A percentile compares a stretch with the other conserved stretches of the same genome.
phyloP scores from a whole-genome alignment of 257 asterid species.

The Verbascum thapsus region DNA sequence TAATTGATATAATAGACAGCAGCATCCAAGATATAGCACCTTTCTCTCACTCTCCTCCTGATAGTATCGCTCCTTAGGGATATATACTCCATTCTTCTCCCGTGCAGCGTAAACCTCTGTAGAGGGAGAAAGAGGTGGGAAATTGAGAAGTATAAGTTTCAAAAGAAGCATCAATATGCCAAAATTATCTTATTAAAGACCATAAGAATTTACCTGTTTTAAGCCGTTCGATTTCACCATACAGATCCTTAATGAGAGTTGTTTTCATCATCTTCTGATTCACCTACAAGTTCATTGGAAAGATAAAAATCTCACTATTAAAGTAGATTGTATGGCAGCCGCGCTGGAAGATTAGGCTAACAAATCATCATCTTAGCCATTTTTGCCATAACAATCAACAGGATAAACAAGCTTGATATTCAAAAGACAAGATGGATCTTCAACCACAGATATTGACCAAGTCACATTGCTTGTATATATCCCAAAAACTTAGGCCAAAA shows the following conservation, averaged over 20 bases:
- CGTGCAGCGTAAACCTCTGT: slow-evolving; percentile 83
- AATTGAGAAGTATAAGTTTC: background rate
- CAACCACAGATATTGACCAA: background rate
- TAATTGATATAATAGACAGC: background rate
- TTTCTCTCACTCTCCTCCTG: slow-evolving; percentile 75
- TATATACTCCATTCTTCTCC: slow-evolving; percentile 81
- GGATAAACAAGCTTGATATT: background rate
- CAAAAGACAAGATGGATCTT: background rate
- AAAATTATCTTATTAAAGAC: background rate
- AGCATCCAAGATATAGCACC: slow-evolving; percentile 36
- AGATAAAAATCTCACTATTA: no score
- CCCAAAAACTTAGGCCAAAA: background rate
- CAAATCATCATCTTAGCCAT: no score
- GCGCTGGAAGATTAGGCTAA: no score
- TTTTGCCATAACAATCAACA: slow-evolving; percentile 3
- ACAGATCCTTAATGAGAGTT: slow-evolving; percentile 67
- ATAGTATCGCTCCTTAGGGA: slow-evolving; percentile 73
- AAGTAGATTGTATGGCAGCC: no score
- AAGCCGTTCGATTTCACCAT: slow-evolving; percentile 74
- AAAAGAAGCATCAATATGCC: background rate
- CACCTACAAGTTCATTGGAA: slow-evolving; percentile 57
- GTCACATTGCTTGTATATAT: slow-evolving; percentile 2
- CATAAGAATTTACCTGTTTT: slow-evolving; percentile 50
- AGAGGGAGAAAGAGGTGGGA: slow-evolving; percentile 1
- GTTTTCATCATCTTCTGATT: slow-evolving; percentile 87